A percentile compares a stretch with the other conserved stretches of the same genome.
Conservation (phyloP, 441 rosid species). For the Hura crepitans region DNA sequence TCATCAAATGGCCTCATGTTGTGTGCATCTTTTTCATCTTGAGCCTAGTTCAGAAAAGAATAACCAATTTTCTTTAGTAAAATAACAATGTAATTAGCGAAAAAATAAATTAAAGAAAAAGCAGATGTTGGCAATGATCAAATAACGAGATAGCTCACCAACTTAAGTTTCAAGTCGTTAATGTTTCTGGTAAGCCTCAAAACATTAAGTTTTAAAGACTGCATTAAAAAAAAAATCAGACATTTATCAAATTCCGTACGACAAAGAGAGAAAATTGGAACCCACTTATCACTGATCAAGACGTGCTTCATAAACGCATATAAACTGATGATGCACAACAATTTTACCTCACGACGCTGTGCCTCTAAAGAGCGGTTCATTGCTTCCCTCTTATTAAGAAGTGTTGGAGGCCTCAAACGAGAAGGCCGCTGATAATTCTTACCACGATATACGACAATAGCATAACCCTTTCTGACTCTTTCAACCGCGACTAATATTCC, state of each 20-base stretch:
- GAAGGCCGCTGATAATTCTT: conserved; percentile 84
- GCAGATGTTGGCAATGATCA: conserved; percentile 10
- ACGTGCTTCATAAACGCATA: neutral
- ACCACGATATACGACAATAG: conserved; percentile 85
- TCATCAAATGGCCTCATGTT: conserved; percentile 33
- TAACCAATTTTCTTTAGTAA: neutral
- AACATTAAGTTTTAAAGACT: conserved; percentile 93
- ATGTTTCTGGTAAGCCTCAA: conserved; percentile 66
- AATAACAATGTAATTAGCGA: conserved; percentile 3
- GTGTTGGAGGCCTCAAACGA: conserved; percentile 75
- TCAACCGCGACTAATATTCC: conserved; percentile 90
- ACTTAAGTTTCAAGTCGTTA: conserved; percentile 50
- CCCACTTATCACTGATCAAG: neutral
- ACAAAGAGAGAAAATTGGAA: neutral
- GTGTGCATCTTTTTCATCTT: conserved; percentile 43
- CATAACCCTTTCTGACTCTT: conserved; percentile 78
- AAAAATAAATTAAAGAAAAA: no score
- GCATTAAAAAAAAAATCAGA: conserved; percentile 27
- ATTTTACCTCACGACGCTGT: conserved; percentile 73
- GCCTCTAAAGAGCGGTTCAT: conserved; percentile 75
- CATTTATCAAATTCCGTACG: neutral
- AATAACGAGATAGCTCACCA: conserved; percentile 50
- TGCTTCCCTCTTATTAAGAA: conserved; percentile 76
- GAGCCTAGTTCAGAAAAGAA: conserved; percentile 43
- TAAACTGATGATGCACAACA: neutral